Base-by-base conservation (phyloP, 495 filamentous ascomycete genomes). In the Tetracladium marchalianum region DNA sequence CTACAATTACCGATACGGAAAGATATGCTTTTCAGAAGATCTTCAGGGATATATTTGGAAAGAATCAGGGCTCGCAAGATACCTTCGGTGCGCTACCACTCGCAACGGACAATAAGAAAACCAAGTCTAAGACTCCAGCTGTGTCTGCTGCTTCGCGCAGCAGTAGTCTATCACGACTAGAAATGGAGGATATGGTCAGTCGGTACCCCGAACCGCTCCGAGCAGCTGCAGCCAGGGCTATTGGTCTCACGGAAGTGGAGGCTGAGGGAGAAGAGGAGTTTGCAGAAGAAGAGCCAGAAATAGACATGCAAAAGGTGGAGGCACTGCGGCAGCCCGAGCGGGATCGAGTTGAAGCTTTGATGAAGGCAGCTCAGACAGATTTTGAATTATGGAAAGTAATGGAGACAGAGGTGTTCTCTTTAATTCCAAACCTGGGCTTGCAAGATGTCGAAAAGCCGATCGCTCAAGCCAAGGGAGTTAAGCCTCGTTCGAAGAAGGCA, bases 361-460 rank as follows among this genome's bases (percentile, higher is more conserved):
- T 87, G 52, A 52, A 57, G 11, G 49, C 44, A 1, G 76, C 77
- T 8, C 59, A 65, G 39, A 78, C 77, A 0, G 87, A 92, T 47
- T 61, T 73, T 13, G 76, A 78, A 19, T 58, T 93, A 8, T 93
- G 87, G 88, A 63, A 75, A 3, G 63, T 87, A 0, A 70, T 92
- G 50, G 73, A 85, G 46, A 62, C 68, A 2, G 77, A 84, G 42
- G 80, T 93, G 15, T 87, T 87, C 55, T 67, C 73, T 1, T 64
- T 87, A 57, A 66, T 80, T 5, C 49, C 55, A 4, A 70, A 69
- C 47, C 49, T 77, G 19, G 63, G 64, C 31, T 36, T 47, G 27
- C 55, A 49, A 35, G 50, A 59, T 13, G n/a, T 11, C 5, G 13
- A 15, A 7, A 9, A 37, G 9, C 32, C 32, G 4, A 4, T 11